Evolutionary conservation across 208 protist species (phyloP).

Genomic region (Wallacemonas sp.): DNA sequence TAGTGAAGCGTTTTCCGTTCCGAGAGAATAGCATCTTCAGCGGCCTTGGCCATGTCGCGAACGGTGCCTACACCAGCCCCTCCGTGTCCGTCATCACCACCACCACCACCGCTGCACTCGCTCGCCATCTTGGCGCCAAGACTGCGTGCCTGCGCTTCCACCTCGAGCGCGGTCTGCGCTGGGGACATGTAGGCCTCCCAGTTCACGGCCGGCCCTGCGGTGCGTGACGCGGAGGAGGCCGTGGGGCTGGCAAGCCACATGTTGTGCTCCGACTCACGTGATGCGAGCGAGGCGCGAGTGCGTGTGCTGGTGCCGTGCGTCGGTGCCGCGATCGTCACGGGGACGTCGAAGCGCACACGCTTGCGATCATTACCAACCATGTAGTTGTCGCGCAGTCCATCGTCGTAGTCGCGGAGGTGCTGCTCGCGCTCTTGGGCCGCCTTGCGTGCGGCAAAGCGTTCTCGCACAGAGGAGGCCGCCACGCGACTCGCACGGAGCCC

Average conservation of each 20-base stretch:
- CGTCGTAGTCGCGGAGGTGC: constrained; percentile 28
- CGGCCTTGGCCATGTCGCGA: neutral
- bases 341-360: constrained; percentile 29
- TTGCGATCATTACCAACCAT: constrained; percentile 52
- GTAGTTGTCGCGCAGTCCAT: constrained; percentile 47
- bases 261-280: neutral
- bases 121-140: constrained; percentile 10
- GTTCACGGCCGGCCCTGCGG: neutral
- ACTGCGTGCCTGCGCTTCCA: constrained; percentile 17
- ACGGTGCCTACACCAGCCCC: too few species aligned
- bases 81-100: too few species aligned
- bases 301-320: neutral
- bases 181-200: neutral
- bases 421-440: constrained; percentile 17
- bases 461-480: constrained; percentile 10
- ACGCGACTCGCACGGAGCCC: neutral
- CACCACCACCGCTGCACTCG: neutral
- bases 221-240: neutral
- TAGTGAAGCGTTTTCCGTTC: neutral
- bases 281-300: neutral
- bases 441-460: constrained; percentile 12
- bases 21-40: constrained; percentile 1
- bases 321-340: neutral
- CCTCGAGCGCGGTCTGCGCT: constrained; percentile 25
- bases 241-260: neutral